These are phyloP conservation scores for Ogataea saltuana DNA, from an alignment of 805 yeast species.

Conservation along the genomic window DNA sequence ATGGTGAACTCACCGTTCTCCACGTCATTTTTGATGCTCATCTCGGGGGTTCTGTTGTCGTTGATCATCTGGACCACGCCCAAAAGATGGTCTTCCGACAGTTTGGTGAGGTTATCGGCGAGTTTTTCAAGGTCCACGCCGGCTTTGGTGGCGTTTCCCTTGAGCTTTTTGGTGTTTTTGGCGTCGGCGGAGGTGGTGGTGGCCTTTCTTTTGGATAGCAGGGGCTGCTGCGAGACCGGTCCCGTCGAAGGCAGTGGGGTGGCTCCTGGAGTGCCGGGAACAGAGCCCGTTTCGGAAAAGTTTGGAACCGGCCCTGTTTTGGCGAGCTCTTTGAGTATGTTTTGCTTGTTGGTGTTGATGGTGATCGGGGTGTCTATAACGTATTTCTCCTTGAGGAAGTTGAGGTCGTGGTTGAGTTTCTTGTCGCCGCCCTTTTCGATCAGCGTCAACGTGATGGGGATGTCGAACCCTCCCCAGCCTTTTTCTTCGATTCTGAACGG, in stretches of 20 bases:
- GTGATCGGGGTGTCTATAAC: constrained; percentile 73
- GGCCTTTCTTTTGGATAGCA: constrained; percentile 16
- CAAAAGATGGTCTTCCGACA: constrained; percentile 88
- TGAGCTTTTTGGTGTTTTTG: constrained; percentile 51
- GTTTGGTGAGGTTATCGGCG: constrained; percentile 85
- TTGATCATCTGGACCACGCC: constrained; percentile 98
- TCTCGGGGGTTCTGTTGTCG: constrained; percentile 90
- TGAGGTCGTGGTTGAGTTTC: constrained; percentile 84
- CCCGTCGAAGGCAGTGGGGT: constrained; percentile 20
- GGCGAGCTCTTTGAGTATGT: constrained; percentile 65
- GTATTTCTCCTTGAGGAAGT: constrained; percentile 76
- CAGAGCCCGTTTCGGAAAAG: constrained; percentile 29
- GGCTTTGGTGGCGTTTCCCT: constrained; percentile 64
- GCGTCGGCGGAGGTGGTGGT: constrained; percentile 29
- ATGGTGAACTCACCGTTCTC: constrained; percentile 97
- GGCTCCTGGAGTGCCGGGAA: constrained; percentile 27
- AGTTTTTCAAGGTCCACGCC: constrained; percentile 84
- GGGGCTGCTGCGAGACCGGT: constrained; percentile 9
- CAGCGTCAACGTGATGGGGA: constrained; percentile 73
- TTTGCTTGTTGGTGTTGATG: constrained; percentile 75
- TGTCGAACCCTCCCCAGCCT: constrained; percentile 98
- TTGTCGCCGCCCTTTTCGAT: constrained; percentile 88
- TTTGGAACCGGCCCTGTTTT: constrained; percentile 82
- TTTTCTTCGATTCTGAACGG: constrained; percentile 89
- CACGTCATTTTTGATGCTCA: constrained; percentile 93